Evolutionary conservation across 305 asterid genomes (phyloP), one percentile per base, ranked within the genome.

Genomic region (Petunia hybrid): DNA sequence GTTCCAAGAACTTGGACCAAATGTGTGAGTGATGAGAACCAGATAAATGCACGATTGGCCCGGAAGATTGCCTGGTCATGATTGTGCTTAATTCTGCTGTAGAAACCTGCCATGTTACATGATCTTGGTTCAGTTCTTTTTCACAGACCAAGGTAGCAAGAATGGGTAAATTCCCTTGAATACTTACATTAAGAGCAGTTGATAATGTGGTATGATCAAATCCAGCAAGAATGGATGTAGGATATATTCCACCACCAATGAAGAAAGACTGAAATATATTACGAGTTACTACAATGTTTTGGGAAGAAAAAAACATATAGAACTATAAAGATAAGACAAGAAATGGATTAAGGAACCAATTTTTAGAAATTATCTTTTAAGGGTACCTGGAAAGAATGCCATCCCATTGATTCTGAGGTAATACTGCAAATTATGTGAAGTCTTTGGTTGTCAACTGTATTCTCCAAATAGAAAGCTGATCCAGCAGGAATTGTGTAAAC

Each of bases 401-500:
- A 82, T 14, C 91, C 93, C 53, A 90, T 51, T 85, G 88, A 90
- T 36, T 92, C 84, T 0, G 96, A 84, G 4, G 94, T 77, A 67
- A 48, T 91, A 85, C 97, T 87, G 90, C 96, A 91, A 75, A 95
- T 81, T 0, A 89, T 75, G 14, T 88, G 90, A 77, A 91, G 97
- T 87, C 88, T 86, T 40, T 90, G 91, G 1, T 91, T 92, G 69
- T 91, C 83, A 0, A 82, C 92, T 5, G 79, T 48, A 35, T 94
- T 94, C 13, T 86, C 83, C 74, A 93, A 48, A 80, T 94, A 94
- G 81, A 93, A 94, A 16, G 96, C 88, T 0, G 94, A 91, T 4
- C 98, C 97, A 0, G 97, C 91, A 42, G 61, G 88, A 48, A 94
- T 87, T 73, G 91, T 79, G 81, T 91, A 91, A 10, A 94, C 81